A percentile compares a stretch with the other conserved stretches of the same genome.
Evolutionary conservation across 805 yeast species (phyloP).

Genomic region (Lachancea kluyveri): DNA sequence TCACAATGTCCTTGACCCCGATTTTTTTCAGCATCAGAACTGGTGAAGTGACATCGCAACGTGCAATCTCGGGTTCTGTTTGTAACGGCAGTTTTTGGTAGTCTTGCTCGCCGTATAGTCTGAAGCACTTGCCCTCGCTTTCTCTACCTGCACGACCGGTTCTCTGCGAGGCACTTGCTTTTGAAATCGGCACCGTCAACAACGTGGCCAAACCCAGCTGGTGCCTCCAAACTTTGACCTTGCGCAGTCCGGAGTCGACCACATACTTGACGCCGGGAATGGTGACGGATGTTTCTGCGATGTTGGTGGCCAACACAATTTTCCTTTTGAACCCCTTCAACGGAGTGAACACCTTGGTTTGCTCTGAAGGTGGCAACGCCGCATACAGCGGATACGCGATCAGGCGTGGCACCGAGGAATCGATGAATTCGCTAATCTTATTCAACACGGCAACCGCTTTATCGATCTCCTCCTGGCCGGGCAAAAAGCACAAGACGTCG

Average conservation of each 20-base stretch:
- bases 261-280: slow-evolving; percentile 93
- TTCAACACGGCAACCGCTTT: slow-evolving; percentile 60
- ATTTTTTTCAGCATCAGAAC: slow-evolving; percentile 75
- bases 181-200: slow-evolving; percentile 85
- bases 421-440: slow-evolving; percentile 56
- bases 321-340: slow-evolving; percentile 67
- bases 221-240: slow-evolving; percentile 93
- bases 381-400: slow-evolving; percentile 88
- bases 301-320: slow-evolving; percentile 86
- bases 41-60: slow-evolving; percentile 82
- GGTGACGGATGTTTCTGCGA: slow-evolving; percentile 96
- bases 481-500: slow-evolving; percentile 84
- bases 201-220: slow-evolving; percentile 88
- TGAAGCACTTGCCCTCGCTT: slow-evolving; percentile 78
- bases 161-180: slow-evolving; percentile 91
- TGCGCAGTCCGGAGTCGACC: slow-evolving; percentile 85
- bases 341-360: slow-evolving; percentile 69
- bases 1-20: slow-evolving; percentile 74
- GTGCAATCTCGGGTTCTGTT: slow-evolving; percentile 88
- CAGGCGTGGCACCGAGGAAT: slow-evolving; percentile 55
- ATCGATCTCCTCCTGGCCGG: slow-evolving; percentile 98
- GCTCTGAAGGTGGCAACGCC: slow-evolving; percentile 81
- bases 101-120: slow-evolving; percentile 73
- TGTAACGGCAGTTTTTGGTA: slow-evolving; percentile 59
- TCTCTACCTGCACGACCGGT: slow-evolving; percentile 99